phyloP scores from a whole-genome alignment of 768 basidiomycete species.

The Rhodotorula taiwanensis region DNA sequence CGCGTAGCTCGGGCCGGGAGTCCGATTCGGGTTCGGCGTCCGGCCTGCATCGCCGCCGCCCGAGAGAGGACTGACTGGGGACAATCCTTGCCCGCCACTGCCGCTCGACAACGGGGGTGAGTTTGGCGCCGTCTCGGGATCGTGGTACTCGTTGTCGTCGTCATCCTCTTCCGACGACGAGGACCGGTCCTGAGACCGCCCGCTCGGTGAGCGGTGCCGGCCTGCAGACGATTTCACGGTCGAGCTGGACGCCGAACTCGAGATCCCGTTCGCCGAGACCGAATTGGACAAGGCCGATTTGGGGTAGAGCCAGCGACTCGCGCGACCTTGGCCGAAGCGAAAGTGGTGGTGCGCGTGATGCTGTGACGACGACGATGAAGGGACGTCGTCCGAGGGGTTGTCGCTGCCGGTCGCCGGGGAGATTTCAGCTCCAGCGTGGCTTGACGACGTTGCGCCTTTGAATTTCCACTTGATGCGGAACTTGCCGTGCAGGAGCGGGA shows the following conservation, averaged over 20 bases:
- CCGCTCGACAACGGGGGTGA: background rate
- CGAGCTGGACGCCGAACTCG: background rate
- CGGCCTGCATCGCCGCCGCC: background rate
- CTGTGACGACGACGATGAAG: too few species aligned
- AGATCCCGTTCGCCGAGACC: background rate
- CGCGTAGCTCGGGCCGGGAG: background rate
- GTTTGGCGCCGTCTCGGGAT: too few species aligned
- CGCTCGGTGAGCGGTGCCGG: too few species aligned
- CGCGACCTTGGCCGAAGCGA: background rate
- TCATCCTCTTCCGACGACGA: too few species aligned
- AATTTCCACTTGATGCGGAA: slow-evolving; percentile 40
- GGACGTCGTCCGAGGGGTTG: too few species aligned
- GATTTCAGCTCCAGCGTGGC: background rate
- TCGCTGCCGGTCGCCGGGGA: background rate
- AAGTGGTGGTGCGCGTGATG: background rate
- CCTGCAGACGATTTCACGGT: too few species aligned
- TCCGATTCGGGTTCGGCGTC: background rate
- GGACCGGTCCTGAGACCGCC: too few species aligned
- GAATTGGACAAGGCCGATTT: background rate
- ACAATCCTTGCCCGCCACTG: background rate
- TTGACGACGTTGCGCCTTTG: slow-evolving; percentile 26
- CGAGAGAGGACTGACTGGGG: too few species aligned
- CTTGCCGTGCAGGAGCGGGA: slow-evolving; percentile 35
- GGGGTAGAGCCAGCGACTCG: slow-evolving; percentile 20
- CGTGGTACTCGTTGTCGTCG: too few species aligned